A percentile compares a stretch with the other conserved stretches of the same genome.
Conservation (phyloP, 1,284 basidiomycete species). For the Ustilago lituana region DNA sequence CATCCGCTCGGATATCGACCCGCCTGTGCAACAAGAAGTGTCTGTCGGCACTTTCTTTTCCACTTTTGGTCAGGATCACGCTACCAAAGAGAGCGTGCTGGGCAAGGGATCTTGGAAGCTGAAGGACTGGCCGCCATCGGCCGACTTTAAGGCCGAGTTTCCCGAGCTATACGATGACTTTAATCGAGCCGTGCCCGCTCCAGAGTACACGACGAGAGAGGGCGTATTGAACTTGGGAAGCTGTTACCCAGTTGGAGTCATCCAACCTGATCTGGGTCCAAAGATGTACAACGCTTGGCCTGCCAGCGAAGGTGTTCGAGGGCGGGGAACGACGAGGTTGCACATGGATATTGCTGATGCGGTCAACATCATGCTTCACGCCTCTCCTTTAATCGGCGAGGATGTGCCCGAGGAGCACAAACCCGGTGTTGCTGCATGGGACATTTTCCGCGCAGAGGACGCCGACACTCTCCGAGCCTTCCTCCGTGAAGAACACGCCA, state of each 20-base stretch:
- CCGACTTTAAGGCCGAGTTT: slow-evolving; percentile 83
- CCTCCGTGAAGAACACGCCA: slow-evolving; percentile 71
- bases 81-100: slow-evolving; percentile 68
- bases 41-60: slow-evolving; percentile 80
- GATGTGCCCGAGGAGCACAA: slow-evolving; percentile 34
- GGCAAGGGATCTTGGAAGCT: slow-evolving; percentile 75
- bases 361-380: slow-evolving; percentile 79
- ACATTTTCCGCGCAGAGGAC: slow-evolving; percentile 85
- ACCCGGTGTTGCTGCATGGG: slow-evolving; percentile 90
- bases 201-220: slow-evolving; percentile 85
- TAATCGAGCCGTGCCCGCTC: slow-evolving; percentile 81
- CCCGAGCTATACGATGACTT: slow-evolving; percentile 91
- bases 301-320: slow-evolving; percentile 70
- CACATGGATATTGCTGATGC: slow-evolving; percentile 98
- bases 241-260: slow-evolving; percentile 83
- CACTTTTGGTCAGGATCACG: slow-evolving; percentile 77
- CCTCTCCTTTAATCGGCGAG: slow-evolving; percentile 24
- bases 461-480: slow-evolving; percentile 81
- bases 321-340: slow-evolving; percentile 82
- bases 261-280: slow-evolving; percentile 85
- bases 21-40: slow-evolving; percentile 75
- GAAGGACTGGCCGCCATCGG: slow-evolving; percentile 91
- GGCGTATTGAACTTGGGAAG: slow-evolving; percentile 84
- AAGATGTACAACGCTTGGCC: slow-evolving; percentile 71
- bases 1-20: slow-evolving; percentile 68